Evolutionary conservation across 2,329 filamentous ascomycete species (phyloP).

Genomic region (Stromatinia cepivora): DNA sequence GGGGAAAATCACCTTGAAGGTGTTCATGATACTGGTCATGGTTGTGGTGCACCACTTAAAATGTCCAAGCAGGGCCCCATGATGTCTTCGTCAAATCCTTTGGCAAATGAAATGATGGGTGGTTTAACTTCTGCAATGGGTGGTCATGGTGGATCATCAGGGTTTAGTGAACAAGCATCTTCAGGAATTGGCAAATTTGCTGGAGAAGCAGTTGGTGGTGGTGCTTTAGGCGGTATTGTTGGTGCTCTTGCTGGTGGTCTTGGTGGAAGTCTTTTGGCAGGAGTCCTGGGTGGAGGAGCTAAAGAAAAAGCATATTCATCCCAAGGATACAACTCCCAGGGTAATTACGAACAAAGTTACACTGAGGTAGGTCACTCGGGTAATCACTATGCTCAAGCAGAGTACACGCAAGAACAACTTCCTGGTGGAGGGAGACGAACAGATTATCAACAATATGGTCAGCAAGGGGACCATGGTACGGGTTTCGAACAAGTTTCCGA

Average conservation of each 20-base stretch:
- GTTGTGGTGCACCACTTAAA: constrained; percentile 70
- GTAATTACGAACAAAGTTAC: constrained; percentile 60
- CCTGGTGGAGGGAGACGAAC: constrained; percentile 56
- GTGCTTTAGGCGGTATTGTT: constrained; percentile 68
- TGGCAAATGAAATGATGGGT: constrained; percentile 56
- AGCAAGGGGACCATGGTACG: constrained; percentile 45
- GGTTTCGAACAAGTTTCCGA: constrained; percentile 61
- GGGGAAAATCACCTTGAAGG: constrained; percentile 86
- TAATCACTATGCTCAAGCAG: constrained; percentile 37
- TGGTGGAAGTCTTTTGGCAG: constrained; percentile 65
- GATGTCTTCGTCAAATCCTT: constrained; percentile 41
- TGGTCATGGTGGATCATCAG: constrained; percentile 31
- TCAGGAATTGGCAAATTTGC: constrained; percentile 51
- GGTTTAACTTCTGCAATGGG: constrained; percentile 54
- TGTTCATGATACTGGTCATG: constrained; percentile 81
- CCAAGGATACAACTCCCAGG: constrained; percentile 57
- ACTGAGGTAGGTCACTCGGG: constrained; percentile 59
- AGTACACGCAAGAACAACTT: constrained; percentile 55
- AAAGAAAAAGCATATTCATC: constrained; percentile 53
- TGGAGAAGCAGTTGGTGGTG: constrained; percentile 61
- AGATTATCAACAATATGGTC: constrained; percentile 63
- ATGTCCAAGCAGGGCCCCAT: constrained; percentile 67
- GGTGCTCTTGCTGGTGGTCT: constrained; percentile 66
- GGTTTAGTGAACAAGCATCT: constrained; percentile 22
- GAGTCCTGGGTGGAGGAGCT: constrained; percentile 51